A percentile compares a stretch with the other conserved stretches of the same genome.
Evolutionary conservation across 805 yeast genomes (phyloP).

Genomic region (Ogataea sp.): DNA sequence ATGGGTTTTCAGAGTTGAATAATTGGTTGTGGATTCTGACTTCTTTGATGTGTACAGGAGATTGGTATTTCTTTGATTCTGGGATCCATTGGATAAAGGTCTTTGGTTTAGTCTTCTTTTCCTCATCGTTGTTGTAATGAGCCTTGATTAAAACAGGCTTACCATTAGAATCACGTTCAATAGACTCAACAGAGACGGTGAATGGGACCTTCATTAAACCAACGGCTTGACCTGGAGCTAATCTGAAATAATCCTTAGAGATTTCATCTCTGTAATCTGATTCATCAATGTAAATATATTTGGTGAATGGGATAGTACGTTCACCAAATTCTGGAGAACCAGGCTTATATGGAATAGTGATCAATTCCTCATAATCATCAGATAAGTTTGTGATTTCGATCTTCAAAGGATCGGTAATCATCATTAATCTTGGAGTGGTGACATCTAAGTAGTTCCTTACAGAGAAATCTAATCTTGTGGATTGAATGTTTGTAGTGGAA

Average conservation of each 20-base stretch:
- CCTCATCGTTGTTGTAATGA: slow-evolving; percentile 61
- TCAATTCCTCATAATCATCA: slow-evolving; percentile 62
- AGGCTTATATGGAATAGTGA: slow-evolving; percentile 84
- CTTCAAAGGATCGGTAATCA: slow-evolving; percentile 80
- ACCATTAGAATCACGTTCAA: slow-evolving; percentile 57
- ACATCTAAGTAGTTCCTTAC: slow-evolving; percentile 83
- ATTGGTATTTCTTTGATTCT: slow-evolving; percentile 45
- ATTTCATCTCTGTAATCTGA: slow-evolving; percentile 72
- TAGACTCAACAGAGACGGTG: slow-evolving; percentile 63
- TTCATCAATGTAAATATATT: slow-evolving; percentile 76
- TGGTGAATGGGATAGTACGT: slow-evolving; percentile 67
- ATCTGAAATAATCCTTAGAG: slow-evolving; percentile 75
- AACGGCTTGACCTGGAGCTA: slow-evolving; percentile 91
- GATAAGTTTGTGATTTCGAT: slow-evolving; percentile 75
- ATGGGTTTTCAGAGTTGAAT: slow-evolving; percentile 87
- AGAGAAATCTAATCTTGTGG: slow-evolving; percentile 79
- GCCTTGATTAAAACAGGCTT: slow-evolving; percentile 65
- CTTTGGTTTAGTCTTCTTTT: slow-evolving; percentile 69
- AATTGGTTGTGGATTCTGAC: slow-evolving; percentile 83
- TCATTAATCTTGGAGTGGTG: slow-evolving; percentile 91
- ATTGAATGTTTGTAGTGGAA: slow-evolving; percentile 85
- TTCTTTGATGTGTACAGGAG: slow-evolving; percentile 63
- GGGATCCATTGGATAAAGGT: slow-evolving; percentile 98
- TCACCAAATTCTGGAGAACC: slow-evolving; percentile 73
- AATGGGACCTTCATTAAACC: slow-evolving; percentile 90